Evolutionary conservation across 192 early-diverging fungal species (phyloP), one percentile per base, ranked within the genome.

Genomic region (Cetraspora pellucida): DNA sequence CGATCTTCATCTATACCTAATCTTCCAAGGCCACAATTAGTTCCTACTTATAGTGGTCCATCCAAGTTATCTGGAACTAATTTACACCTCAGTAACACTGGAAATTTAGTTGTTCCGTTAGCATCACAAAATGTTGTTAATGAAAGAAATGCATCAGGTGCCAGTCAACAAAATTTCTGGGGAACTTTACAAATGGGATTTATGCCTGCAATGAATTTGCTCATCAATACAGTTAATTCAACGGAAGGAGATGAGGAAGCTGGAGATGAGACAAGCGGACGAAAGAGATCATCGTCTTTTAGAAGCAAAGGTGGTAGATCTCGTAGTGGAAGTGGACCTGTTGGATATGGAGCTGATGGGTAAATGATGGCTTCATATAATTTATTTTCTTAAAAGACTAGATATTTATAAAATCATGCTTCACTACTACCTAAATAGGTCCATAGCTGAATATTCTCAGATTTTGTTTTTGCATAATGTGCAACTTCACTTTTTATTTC

Each of bases 401-500:
- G 11, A 61, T 25, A 9, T 61, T 27, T 27, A 54, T 9, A 54
- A 19, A 19, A 5, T 16, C 0, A 19, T 54, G 13, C 19, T 52
- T 52, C 17, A 4, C 16, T 54, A 19, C 19, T 54, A 54, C 13
- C 16, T 61, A 14, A 21, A 28, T 61, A 61, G 59, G 2, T 50
- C 68, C 28, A 70, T 70, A 11, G 23, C 25, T 23, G 47, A 70
- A 25, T 70, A 70, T 50, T 16, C 68, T 17, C 68, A 70, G 14
- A 52, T 21, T 16, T 70, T 70, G 47, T 16, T 70, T 10, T 50
- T 49, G 3, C 68, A 70, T 52, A 70, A 70, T 49, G 14, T 27
- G 0, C 46, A 83, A 64, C 23, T 83, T 27, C 60, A 79, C 13
- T 71, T 70, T 19, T 63, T 77, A 19, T 81, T 81, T 61, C 43